Evolutionary conservation across 2,329 filamentous ascomycete species (phyloP), one percentile per base, ranked within the genome.

Genomic region (Cercospora sp.): DNA sequence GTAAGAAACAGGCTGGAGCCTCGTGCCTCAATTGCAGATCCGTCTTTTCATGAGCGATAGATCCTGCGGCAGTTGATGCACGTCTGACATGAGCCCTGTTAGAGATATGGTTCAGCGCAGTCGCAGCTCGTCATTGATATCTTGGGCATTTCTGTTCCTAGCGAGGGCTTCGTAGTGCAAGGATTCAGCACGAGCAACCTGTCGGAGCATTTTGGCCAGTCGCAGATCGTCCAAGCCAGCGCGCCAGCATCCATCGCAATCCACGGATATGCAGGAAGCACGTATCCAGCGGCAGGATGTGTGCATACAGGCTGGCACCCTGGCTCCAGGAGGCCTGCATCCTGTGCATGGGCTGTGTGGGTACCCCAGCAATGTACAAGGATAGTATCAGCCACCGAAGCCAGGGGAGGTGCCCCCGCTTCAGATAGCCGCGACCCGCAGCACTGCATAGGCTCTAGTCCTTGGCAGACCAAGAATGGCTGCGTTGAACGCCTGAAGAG

Each of bases 81-180:
- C 70, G 72, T 71, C 70, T 75, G 74, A 74, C 71, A 70, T 67
- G 60, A 68, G 69, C 66, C 67, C 57, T 64, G 55, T 65, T 30
- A 65, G 62, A 65, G 62, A 65, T 65, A 45, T 37, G 62, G 62
- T 64, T 64, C 55, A 64, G 62, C 62, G 62, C 62, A 45, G 40
- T 40, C 62, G 24, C 58, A 53, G 61, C 69, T 73, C 68, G 70
- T 74, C 71, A 68, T 71, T 70, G 71, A 72, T 71, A 72, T 70
- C 68, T 70, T 66, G 72, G 71, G 71, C 68, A 66, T 45, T 70
- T 70, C 68, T 67, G 58, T 49, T 57, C 64, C 66, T 67, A 69
- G 67, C 65, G 66, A 68, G 67, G 71, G 69, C 70, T 73, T 66
- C 49, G 66, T 61, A 34, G 60, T 49, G 58, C 51, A 55, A 60